Evolutionary conservation across 192 early-diverging fungal species (phyloP).

Genomic region (Linnemannia exigua): DNA sequence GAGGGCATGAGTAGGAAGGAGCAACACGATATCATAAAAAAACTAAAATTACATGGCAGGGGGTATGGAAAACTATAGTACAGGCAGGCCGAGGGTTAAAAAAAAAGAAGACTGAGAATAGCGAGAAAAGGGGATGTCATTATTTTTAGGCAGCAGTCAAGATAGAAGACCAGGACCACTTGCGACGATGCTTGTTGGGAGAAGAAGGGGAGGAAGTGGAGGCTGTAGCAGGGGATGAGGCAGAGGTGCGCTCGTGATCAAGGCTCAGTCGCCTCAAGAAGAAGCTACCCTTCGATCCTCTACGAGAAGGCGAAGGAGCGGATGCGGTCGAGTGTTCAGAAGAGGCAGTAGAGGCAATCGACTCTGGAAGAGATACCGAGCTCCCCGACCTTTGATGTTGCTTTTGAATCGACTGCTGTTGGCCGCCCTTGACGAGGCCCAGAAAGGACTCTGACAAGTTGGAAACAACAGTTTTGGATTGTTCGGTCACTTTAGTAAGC

Average conservation of each 20-base stretch:
- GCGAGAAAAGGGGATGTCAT: not conserved
- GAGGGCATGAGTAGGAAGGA: not conserved
- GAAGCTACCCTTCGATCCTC: not conserved
- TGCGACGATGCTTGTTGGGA: constrained; percentile 19
- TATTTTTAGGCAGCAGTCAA: constrained; percentile 16
- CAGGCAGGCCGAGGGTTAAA: not conserved
- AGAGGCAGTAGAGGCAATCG: not conserved
- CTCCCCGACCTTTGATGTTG: not conserved
- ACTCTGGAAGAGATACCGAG: not conserved
- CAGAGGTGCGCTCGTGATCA: not conserved
- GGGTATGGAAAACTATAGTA: not conserved
- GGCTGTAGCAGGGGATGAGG: not conserved
- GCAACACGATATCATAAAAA: not conserved
- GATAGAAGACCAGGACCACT: constrained; percentile 36
- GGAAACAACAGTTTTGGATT: not conserved
- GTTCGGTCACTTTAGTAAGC: constrained; percentile 4
- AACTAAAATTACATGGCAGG: not conserved
- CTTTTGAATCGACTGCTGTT: not conserved
- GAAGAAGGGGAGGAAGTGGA: not conserved
- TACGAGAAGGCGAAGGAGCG: constrained; percentile 3
- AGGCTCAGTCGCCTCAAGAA: not conserved
- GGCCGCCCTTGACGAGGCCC: not conserved
- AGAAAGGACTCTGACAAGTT: not conserved
- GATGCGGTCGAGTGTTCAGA: constrained; percentile 7
- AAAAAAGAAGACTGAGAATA: constrained; percentile 3